Percentiles rank a stretch among this genome's conserved stretches.
Evolutionary conservation across 179 eudicot genomes (phyloP).

Genomic region (Silene coronaria): DNA sequence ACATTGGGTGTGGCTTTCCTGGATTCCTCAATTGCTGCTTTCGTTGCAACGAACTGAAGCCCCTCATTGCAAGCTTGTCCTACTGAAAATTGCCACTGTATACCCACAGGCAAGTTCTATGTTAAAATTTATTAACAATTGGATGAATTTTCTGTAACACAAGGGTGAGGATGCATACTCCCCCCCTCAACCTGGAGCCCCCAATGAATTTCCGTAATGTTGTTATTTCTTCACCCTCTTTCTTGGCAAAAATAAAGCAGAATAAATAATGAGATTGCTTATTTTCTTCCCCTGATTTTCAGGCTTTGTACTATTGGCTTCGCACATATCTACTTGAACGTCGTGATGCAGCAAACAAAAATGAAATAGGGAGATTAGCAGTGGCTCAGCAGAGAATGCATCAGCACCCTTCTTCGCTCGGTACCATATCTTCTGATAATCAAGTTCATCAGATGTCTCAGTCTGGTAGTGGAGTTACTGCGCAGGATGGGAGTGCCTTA

Average conservation of each 20-base stretch:
- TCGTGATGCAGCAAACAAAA: constrained; percentile 93
- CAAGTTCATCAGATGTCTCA: constrained; percentile 72
- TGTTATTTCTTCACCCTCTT: background rate
- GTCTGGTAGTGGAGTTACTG: constrained; percentile 37
- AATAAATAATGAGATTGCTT: background rate
- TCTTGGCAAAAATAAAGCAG: background rate
- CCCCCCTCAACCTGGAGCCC: no score
- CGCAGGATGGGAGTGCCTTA: constrained; percentile 72
- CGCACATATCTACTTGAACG: constrained; percentile 97
- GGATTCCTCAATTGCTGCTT: constrained; percentile 96
- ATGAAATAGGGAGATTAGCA: constrained; percentile 84
- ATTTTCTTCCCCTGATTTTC: constrained; percentile 12
- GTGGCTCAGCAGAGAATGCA: constrained; percentile 96
- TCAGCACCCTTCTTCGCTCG: constrained; percentile 62
- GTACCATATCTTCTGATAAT: constrained; percentile 55
- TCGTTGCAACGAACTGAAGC: constrained; percentile 95
- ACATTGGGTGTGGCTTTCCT: constrained; percentile 98
- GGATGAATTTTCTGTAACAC: no score
- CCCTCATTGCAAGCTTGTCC: constrained; percentile 86
- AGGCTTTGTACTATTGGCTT: constrained; percentile 99
- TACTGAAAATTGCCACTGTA: constrained; percentile 82
- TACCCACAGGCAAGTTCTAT: constrained; percentile 74
- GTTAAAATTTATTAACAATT: background rate
- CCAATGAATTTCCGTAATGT: background rate
- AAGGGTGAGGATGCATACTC: no score